Evolutionary conservation across 345 rosid species (phyloP).

Genomic region (Citrus hindsii): DNA sequence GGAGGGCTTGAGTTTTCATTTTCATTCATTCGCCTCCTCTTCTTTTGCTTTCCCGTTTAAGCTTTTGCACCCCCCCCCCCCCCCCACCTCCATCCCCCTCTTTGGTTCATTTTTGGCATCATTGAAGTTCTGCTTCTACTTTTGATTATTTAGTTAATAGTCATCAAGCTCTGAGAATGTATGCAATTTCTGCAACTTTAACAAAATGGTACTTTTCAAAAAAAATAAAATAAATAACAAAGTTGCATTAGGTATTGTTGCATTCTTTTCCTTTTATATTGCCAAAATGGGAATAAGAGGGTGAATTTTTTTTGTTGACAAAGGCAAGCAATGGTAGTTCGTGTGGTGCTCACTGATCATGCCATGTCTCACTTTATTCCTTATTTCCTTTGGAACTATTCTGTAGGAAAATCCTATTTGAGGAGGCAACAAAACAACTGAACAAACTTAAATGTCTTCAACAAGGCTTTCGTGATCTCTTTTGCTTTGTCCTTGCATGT

Average conservation of each 20-base stretch:
- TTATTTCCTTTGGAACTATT: slow-evolving; percentile 1
- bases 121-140: background rate
- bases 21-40: background rate
- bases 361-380: background rate
- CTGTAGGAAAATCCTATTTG: background rate
- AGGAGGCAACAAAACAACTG: slow-evolving; percentile 6
- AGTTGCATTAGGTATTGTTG: no score
- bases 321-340: background rate
- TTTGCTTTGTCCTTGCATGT: background rate
- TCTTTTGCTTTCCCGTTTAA: background rate
- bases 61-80: no score
- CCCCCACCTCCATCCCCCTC: background rate
- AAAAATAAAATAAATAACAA: no score
- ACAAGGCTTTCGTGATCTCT: background rate
- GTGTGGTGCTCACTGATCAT: background rate
- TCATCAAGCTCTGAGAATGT: background rate
- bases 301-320: background rate
- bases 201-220: background rate
- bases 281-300: background rate
- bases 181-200: background rate
- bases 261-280: background rate
- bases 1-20: background rate
- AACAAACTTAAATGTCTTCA: slow-evolving; percentile 4
- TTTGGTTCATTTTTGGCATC: background rate
- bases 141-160: background rate